Conservation (phyloP, 371 early-diverging fungal genomes). For the Mortierella sp. region DNA sequence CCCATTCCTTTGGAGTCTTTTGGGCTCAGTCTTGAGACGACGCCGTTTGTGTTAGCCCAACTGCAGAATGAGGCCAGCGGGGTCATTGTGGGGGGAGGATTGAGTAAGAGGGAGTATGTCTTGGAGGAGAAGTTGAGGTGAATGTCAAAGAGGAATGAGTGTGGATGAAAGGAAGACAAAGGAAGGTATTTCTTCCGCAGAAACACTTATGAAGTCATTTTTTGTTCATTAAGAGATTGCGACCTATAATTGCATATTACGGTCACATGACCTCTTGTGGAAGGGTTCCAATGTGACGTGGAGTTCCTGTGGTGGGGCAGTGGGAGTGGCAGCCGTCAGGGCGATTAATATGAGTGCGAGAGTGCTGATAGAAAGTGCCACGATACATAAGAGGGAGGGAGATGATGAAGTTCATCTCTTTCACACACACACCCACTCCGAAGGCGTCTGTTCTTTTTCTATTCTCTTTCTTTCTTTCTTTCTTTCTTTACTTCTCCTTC, state of each 20-base stretch:
- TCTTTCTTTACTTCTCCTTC: too few species aligned
- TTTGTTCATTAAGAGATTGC: not conserved
- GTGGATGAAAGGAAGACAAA: not conserved
- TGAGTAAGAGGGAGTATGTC: not conserved
- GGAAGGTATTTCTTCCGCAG: too few species aligned
- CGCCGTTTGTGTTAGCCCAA: slow-evolving; percentile 29
- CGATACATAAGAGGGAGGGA: not conserved
- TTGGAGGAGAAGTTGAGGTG: not conserved
- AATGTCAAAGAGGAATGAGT: not conserved
- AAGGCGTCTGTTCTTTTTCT: too few species aligned
- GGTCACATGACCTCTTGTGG: not conserved
- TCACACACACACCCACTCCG: not conserved
- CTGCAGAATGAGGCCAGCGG: slow-evolving; percentile 18
- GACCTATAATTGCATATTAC: not conserved
- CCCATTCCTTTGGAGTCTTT: slow-evolving; percentile 39
- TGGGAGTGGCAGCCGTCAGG: not conserved
- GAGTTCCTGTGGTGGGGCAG: not conserved
- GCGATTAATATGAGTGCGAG: not conserved
- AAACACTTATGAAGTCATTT: not conserved
- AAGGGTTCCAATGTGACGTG: not conserved
- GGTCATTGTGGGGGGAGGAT: not conserved
- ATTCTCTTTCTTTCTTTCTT: too few species aligned
- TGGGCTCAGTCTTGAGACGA: slow-evolving; percentile 11
- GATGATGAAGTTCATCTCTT: slow-evolving; percentile 5
- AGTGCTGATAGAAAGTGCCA: not conserved